phyloP scores from a whole-genome alignment of 2,329 filamentous ascomycete species.

The Microthyrium microscopicum region DNA sequence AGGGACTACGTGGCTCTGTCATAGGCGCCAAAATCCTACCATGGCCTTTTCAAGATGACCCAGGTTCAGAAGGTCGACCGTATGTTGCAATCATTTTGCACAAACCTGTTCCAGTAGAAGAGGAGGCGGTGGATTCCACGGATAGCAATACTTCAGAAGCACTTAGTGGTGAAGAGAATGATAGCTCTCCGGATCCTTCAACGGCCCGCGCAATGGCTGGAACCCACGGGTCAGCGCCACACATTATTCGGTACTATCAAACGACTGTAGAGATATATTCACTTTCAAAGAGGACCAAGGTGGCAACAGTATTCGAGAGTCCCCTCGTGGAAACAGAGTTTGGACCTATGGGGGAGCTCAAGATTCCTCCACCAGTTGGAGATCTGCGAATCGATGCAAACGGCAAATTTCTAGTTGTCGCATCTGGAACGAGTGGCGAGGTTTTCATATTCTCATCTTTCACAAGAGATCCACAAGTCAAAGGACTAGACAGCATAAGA shows the following conservation, averaged over 20 bases:
- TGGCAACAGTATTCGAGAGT: slow-evolving; percentile 59
- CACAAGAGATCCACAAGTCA: slow-evolving; percentile 14
- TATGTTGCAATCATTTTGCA: slow-evolving; percentile 68
- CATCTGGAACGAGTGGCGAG: slow-evolving; percentile 73
- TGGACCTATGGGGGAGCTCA: slow-evolving; percentile 25
- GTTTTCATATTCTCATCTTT: slow-evolving; percentile 51
- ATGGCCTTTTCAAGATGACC: slow-evolving; percentile 41
- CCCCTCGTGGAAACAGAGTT: slow-evolving; percentile 35
- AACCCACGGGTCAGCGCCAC: slow-evolving; percentile 15
- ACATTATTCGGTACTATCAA: slow-evolving; percentile 47
- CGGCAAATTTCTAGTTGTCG: slow-evolving; percentile 52
- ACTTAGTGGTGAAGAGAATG: slow-evolving; percentile 14
- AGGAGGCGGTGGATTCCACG: slow-evolving; percentile 16
- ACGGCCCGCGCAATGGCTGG: slow-evolving; percentile 20
- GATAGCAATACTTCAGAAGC: slow-evolving; percentile 20
- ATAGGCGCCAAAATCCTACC: slow-evolving; percentile 69
- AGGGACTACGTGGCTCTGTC: slow-evolving; percentile 64
- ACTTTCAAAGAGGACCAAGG: slow-evolving; percentile 51
- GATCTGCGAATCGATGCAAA: slow-evolving; percentile 60
- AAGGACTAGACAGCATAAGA: slow-evolving; percentile 10
- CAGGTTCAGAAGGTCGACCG: slow-evolving; percentile 42
- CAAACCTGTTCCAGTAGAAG: slow-evolving; percentile 47
- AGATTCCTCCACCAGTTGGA: slow-evolving; percentile 52
- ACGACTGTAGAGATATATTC: slow-evolving; percentile 85
- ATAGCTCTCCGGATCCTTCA: slow-evolving; percentile 21